Evolutionary conservation across 352 stramenopile genomes (phyloP).

Genomic region (Lagenidium sp.): DNA sequence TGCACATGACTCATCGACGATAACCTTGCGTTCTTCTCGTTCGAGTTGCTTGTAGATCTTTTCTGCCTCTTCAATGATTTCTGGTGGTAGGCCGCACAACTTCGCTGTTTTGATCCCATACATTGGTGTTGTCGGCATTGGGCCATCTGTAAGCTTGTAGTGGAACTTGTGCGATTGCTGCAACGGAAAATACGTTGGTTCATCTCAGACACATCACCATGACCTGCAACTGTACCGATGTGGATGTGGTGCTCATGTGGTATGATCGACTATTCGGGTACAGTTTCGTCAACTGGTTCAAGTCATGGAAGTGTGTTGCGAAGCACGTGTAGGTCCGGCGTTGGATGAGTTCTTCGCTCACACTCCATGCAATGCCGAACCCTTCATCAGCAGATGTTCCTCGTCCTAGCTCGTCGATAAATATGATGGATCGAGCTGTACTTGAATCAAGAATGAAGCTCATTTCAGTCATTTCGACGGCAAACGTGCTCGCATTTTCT

Average conservation of each 20-base stretch:
- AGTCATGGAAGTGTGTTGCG: slow-evolving; percentile 84
- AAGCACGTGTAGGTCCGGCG: slow-evolving; percentile 78
- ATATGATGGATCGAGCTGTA: slow-evolving; percentile 60
- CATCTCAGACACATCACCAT: too few species aligned
- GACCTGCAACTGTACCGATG: slow-evolving; percentile 27
- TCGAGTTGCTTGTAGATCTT: slow-evolving; percentile 23
- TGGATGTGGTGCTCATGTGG: slow-evolving; percentile 44
- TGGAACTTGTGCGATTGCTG: slow-evolving; percentile 43
- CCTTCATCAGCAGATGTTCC: slow-evolving; percentile 88
- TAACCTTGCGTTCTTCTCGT: slow-evolving; percentile 14
- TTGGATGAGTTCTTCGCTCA: slow-evolving; percentile 75
- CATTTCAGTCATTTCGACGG: slow-evolving; percentile 87
- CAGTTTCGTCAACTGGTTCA: slow-evolving; percentile 50
- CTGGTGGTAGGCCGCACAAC: slow-evolving; percentile 51
- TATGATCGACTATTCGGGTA: slow-evolving; percentile 66
- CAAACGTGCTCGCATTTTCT: slow-evolving; percentile 90
- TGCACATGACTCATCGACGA: slow-evolving; percentile 5
- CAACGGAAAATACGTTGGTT: too few species aligned
- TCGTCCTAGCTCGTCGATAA: slow-evolving; percentile 89
- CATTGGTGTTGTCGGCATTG: slow-evolving; percentile 41
- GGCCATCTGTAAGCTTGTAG: slow-evolving; percentile 65
- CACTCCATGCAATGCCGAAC: slow-evolving; percentile 82
- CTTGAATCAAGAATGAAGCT: slow-evolving; percentile 79
- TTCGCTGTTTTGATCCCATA: slow-evolving; percentile 83
- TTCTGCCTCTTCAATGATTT: slow-evolving; percentile 52